Conservation (phyloP, 2,329 filamentous ascomycete species). For the Pezicula neosporulosa region DNA sequence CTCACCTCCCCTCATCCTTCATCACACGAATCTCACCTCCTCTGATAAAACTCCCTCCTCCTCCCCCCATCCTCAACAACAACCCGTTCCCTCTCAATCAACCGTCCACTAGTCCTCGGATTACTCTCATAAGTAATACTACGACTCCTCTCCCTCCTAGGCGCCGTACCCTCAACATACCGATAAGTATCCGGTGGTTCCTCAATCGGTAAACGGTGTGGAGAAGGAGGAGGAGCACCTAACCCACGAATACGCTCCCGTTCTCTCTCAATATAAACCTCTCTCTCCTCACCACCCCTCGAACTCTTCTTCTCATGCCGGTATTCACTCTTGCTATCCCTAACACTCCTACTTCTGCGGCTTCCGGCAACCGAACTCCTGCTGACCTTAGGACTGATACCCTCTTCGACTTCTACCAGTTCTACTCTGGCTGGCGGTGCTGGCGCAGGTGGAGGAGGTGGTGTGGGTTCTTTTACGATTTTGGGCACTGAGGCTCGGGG, state of each 20-base stretch:
- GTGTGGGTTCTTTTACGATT: constrained; percentile 6
- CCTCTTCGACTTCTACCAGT: constrained; percentile 16
- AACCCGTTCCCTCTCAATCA: constrained; percentile 19
- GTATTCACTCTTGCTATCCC: too few species aligned
- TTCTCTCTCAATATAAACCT: constrained; percentile 24
- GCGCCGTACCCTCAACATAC: constrained; percentile 15
- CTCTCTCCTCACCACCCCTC: constrained; percentile 12
- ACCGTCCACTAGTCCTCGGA: constrained; percentile 12
- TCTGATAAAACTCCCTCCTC: constrained; percentile 23
- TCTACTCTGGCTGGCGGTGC: constrained; percentile 12
- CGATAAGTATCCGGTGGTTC: constrained; percentile 17
- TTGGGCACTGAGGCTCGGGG: constrained; percentile 1
- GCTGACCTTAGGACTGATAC: constrained; percentile 6
- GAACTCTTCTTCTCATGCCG: constrained; percentile 6
- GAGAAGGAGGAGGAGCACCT: constrained; percentile 3
- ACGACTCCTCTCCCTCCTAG: constrained; percentile 10
- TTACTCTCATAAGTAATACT: constrained; percentile 21
- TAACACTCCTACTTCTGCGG: background rate
- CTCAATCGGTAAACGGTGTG: background rate
- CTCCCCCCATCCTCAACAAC: constrained; percentile 23
- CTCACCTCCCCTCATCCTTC: too few species aligned
- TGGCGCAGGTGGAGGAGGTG: constrained; percentile 5
- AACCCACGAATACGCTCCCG: constrained; percentile 11
- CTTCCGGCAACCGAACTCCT: constrained; percentile 1
- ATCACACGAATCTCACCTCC: constrained; percentile 3